Percentiles rank a stretch among this genome's conserved stretches.
phyloP scores from a whole-genome alignment of 2,329 filamentous ascomycete species.

The Rhynchosporium graminicola region DNA sequence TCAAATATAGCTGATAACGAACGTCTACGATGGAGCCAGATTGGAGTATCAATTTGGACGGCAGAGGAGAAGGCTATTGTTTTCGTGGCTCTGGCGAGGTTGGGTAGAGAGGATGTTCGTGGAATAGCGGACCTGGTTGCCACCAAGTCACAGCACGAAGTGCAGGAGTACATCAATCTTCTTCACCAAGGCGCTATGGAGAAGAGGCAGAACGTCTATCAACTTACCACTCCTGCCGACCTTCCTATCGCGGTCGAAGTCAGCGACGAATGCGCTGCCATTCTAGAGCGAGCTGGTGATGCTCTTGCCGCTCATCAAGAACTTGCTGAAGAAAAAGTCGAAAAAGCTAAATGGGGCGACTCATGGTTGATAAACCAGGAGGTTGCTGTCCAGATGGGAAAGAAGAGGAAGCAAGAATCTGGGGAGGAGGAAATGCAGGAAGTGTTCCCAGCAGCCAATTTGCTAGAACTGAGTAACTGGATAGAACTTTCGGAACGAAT shows the following conservation, averaged over 20 bases:
- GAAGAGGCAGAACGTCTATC: slow-evolving; percentile 31
- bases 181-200: slow-evolving; percentile 52
- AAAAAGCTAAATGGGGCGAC: slow-evolving; percentile 60
- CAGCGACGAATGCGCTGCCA: slow-evolving; percentile 61
- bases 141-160: slow-evolving; percentile 74
- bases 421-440: slow-evolving; percentile 37
- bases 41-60: slow-evolving; percentile 73
- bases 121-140: slow-evolving; percentile 64
- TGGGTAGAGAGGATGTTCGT: slow-evolving; percentile 62
- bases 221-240: slow-evolving; percentile 51
- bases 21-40: slow-evolving; percentile 51
- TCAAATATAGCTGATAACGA: slow-evolving; percentile 35
- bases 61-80: slow-evolving; percentile 68
- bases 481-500: slow-evolving; percentile 62
- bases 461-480: slow-evolving; percentile 64
- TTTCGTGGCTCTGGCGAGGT: slow-evolving; percentile 63
- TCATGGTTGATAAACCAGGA: slow-evolving; percentile 62
- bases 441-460: slow-evolving; percentile 50
- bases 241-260: slow-evolving; percentile 75
- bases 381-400: slow-evolving; percentile 28
- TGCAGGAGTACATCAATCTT: slow-evolving; percentile 66
- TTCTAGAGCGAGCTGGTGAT: slow-evolving; percentile 70
- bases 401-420: slow-evolving; percentile 24
- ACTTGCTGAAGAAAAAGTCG: slow-evolving; percentile 58
- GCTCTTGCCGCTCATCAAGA: slow-evolving; percentile 66